Evolutionary conservation across 2,329 filamentous ascomycete species (phyloP).

Genomic region (Neonectria magnoliae): DNA sequence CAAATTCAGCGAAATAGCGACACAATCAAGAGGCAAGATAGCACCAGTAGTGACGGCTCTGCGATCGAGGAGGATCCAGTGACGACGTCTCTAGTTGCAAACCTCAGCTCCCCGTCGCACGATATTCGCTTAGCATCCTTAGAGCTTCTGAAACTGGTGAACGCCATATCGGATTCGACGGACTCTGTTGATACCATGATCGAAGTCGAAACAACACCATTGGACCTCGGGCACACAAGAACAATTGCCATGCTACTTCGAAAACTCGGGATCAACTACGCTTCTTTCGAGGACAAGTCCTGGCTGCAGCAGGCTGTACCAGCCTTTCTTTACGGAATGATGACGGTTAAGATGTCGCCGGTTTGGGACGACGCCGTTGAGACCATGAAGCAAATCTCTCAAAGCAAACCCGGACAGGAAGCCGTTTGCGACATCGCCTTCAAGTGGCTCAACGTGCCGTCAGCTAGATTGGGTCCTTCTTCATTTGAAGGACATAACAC

Average conservation of each 20-base stretch:
- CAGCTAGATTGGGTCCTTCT: slow-evolving; percentile 62
- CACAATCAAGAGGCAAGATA: slow-evolving; percentile 36
- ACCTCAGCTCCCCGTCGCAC: slow-evolving; percentile 80
- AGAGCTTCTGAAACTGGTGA: slow-evolving; percentile 73
- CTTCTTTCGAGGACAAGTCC: slow-evolving; percentile 64
- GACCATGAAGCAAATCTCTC: slow-evolving; percentile 78
- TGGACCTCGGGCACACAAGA: slow-evolving; percentile 80
- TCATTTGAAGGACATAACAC: slow-evolving; percentile 47
- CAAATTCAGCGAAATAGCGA: slow-evolving; percentile 41
- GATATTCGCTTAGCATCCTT: slow-evolving; percentile 78
- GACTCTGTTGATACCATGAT: slow-evolving; percentile 66
- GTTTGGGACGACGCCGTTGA: slow-evolving; percentile 87
- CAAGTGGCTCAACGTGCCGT: slow-evolving; percentile 75
- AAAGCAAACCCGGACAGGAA: slow-evolving; percentile 77
- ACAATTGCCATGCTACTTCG: slow-evolving; percentile 87
- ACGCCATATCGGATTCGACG: slow-evolving; percentile 33
- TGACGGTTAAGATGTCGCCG: slow-evolving; percentile 85
- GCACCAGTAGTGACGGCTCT: slow-evolving; percentile 55
- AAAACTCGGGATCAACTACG: slow-evolving; percentile 75
- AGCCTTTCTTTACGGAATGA: slow-evolving; percentile 85
- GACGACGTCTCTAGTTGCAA: slow-evolving; percentile 72
- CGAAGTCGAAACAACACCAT: slow-evolving; percentile 80
- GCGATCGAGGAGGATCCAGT: slow-evolving; percentile 67
- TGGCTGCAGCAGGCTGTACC: slow-evolving; percentile 80
- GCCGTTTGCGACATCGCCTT: slow-evolving; percentile 78